Conservation (phyloP, 2,329 filamentous ascomycete species). For the Hypoxylon sp. region DNA sequence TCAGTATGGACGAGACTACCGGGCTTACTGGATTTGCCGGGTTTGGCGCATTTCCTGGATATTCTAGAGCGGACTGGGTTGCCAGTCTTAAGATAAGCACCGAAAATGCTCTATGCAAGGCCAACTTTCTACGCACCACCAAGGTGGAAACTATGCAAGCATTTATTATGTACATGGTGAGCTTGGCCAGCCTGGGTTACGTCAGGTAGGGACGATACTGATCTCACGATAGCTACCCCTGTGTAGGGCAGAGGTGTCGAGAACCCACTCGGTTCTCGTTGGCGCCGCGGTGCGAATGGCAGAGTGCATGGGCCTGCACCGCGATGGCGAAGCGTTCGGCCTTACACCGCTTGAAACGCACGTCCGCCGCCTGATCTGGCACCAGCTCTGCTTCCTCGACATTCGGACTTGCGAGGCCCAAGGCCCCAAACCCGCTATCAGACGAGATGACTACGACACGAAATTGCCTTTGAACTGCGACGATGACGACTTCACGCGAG, state of each 20-base stretch:
- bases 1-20: constrained; percentile 67
- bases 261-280: constrained; percentile 75
- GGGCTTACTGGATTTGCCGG: constrained; percentile 63
- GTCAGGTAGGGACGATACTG: constrained; percentile 25
- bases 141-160: constrained; percentile 79
- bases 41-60: constrained; percentile 59
- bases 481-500: constrained; percentile 65
- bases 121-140: constrained; percentile 74
- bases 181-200: constrained; percentile 39
- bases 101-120: constrained; percentile 71
- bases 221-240: constrained; percentile 65
- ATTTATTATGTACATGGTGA: constrained; percentile 77
- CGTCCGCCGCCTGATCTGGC: constrained; percentile 76
- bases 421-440: constrained; percentile 74
- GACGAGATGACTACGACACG: constrained; percentile 78
- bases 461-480: constrained; percentile 75
- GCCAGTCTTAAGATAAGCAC: constrained; percentile 70
- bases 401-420: constrained; percentile 78
- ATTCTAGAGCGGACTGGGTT: constrained; percentile 64
- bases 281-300: constrained; percentile 76
- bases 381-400: constrained; percentile 80
- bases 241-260: constrained; percentile 74
- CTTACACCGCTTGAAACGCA: constrained; percentile 74
- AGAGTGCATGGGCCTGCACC: constrained; percentile 79
- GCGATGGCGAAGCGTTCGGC: constrained; percentile 72